A percentile compares a stretch with the other conserved stretches of the same genome.
phyloP scores from a whole-genome alignment of 345 rosid species.

The Theobroma cacao region DNA sequence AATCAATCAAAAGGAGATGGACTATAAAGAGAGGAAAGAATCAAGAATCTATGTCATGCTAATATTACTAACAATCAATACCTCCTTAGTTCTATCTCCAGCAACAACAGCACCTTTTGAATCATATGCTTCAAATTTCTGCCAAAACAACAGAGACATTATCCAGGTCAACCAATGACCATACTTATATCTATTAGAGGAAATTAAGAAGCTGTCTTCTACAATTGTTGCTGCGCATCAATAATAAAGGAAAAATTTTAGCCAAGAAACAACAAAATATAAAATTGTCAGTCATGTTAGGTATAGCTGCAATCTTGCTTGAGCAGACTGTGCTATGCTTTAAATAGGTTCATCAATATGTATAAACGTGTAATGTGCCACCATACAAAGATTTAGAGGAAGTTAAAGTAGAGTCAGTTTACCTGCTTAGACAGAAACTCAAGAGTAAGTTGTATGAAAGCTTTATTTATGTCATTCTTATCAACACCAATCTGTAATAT shows the following conservation, averaged over 20 bases:
- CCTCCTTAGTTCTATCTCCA: constrained; percentile 88
- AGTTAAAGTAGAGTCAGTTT: constrained; percentile 1
- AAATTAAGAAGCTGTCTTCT: not conserved
- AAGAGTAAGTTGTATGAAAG: constrained; percentile 76
- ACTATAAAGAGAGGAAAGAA: not conserved
- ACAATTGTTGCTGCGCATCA: not conserved
- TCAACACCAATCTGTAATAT: constrained; percentile 78
- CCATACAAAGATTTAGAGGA: not conserved
- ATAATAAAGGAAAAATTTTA: not conserved
- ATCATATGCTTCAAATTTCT: constrained; percentile 97
- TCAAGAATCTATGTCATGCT: not conserved
- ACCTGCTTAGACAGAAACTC: constrained; percentile 93
- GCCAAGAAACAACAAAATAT: not conserved
- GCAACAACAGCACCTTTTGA: constrained; percentile 67
- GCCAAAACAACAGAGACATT: constrained; percentile 24
- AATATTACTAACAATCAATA: constrained; percentile 14
- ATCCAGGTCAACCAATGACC: not conserved
- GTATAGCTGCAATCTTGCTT: not conserved
- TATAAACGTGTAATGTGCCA: not conserved
- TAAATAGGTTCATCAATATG: not conserved
- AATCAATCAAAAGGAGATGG: not conserved
- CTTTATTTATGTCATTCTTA: constrained; percentile 62
- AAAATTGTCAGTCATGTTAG: not conserved
- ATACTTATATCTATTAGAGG: not conserved
- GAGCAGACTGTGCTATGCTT: not conserved